Percentiles rank a stretch among this genome's conserved stretches.
Evolutionary conservation across 805 yeast genomes (phyloP).

Genomic region (Groenewaldozyma salmanticensis): DNA sequence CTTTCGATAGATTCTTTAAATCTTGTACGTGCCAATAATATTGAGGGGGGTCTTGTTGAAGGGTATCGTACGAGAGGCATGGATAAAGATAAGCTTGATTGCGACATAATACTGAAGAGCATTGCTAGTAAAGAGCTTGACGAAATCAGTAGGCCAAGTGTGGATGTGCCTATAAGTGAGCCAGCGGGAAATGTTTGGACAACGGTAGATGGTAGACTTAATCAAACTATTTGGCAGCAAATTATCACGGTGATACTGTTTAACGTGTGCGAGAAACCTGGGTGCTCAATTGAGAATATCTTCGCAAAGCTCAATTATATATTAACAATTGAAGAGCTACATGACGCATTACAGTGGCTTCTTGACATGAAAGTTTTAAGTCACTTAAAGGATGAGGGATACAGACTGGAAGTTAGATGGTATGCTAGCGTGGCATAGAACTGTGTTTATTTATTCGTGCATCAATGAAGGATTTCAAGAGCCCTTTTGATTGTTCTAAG

Average conservation of each 20-base stretch:
- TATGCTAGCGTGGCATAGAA: too few relatives aligned
- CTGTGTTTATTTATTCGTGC: too few relatives aligned
- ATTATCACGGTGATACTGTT: constrained; percentile 39
- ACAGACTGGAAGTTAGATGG: constrained; percentile 20
- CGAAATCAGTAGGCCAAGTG: constrained; percentile 8
- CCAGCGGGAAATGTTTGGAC: constrained; percentile 41
- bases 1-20: constrained; percentile 35
- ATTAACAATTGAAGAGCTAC: constrained; percentile 21
- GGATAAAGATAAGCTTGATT: constrained; percentile 57
- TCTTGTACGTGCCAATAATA: constrained; percentile 40
- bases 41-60: constrained; percentile 25
- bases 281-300: constrained; percentile 30
- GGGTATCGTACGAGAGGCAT: constrained; percentile 71
- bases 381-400: constrained; percentile 14
- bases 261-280: constrained; percentile 46
- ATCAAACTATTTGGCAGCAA: constrained; percentile 49
- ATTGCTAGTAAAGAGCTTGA: constrained; percentile 4
- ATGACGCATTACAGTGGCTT: constrained; percentile 22
- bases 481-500: too few relatives aligned
- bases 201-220: constrained; percentile 52
- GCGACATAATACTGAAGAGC: constrained; percentile 41
- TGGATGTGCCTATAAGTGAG: constrained; percentile 8
- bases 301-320: constrained; percentile 15
- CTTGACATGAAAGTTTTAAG: constrained; percentile 8
- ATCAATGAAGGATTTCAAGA: too few relatives aligned